These are phyloP conservation scores for Beauveria sp. DNA, from an alignment of 2,329 filamentous ascomycete genomes.

Conservation along the genomic window DNA sequence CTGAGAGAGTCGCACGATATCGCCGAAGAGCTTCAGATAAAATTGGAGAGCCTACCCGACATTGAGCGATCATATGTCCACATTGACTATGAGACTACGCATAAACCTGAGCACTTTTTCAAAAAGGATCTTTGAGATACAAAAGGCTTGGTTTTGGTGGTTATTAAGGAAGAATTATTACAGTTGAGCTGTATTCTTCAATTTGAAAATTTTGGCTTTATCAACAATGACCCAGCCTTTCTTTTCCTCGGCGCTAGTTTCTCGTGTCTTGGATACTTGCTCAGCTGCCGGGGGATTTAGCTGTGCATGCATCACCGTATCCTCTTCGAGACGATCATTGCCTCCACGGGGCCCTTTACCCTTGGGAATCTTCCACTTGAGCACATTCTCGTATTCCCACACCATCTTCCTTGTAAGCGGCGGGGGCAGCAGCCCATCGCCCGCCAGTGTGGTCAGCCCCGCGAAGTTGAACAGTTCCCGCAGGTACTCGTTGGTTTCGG, in stretches of 20 bases:
- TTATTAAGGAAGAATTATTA: neutral
- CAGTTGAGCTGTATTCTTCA: neutral
- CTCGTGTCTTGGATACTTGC: neutral
- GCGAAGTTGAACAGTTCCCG: constrained; percentile 38
- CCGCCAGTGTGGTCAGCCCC: constrained; percentile 38
- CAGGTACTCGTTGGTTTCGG: constrained; percentile 42
- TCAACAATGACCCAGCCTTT: neutral
- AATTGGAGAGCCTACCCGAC: constrained; percentile 84
- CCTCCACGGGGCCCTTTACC: neutral
- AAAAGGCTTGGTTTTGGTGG: neutral
- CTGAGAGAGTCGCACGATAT: constrained; percentile 82
- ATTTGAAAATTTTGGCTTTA: neutral
- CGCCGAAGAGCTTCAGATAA: constrained; percentile 87
- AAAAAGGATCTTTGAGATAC: constrained; percentile 50
- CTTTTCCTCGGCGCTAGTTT: neutral
- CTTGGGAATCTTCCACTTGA: constrained; percentile 26
- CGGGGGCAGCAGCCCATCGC: constrained; percentile 39
- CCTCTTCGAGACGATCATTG: neutral
- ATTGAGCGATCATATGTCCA: constrained; percentile 94
- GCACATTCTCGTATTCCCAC: constrained; percentile 40
- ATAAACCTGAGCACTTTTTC: constrained; percentile 73
- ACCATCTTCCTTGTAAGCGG: constrained; percentile 33
- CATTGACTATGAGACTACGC: constrained; percentile 93
- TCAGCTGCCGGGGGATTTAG: neutral
- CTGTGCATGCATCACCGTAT: neutral